Evolutionary conservation across 192 early-diverging fungal genomes (phyloP).

Genomic region (Backusella sp.): DNA sequence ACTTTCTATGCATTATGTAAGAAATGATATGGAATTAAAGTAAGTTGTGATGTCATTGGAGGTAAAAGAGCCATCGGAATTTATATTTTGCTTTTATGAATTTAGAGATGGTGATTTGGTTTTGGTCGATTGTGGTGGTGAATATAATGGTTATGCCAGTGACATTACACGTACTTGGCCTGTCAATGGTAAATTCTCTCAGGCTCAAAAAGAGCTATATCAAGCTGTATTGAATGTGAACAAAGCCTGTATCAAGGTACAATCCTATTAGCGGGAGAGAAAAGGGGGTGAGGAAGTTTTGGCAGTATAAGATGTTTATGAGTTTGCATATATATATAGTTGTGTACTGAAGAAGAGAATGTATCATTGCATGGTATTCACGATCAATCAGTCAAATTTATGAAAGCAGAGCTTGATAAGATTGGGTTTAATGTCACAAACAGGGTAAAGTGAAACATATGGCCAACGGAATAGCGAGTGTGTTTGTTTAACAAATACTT

Average conservation of each 20-base stretch:
- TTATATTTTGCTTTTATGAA: not conserved
- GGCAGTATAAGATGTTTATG: not conserved
- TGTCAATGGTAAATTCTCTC: constrained; percentile 80
- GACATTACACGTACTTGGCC: constrained; percentile 97
- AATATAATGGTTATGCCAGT: constrained; percentile 85
- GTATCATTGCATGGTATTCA: constrained; percentile 85
- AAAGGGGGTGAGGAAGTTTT: not conserved
- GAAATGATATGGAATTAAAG: constrained; percentile 69
- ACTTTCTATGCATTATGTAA: constrained; percentile 92
- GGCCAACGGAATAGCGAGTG: too few species aligned
- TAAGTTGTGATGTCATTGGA: constrained; percentile 15
- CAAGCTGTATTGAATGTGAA: constrained; percentile 81
- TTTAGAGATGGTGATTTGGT: constrained; percentile 76
- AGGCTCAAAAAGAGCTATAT: constrained; percentile 81
- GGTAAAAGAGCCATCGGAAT: not conserved
- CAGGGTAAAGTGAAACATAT: constrained; percentile 33
- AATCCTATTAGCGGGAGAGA: not conserved
- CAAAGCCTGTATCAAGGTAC: constrained; percentile 79
- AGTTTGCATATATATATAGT: constrained; percentile 29
- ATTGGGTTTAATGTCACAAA: constrained; percentile 65
- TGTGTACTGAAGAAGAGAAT: constrained; percentile 51
- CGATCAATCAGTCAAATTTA: constrained; percentile 61
- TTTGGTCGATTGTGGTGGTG: constrained; percentile 88
- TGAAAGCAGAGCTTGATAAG: constrained; percentile 67
- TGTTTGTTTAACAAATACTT: too few species aligned